Percentiles rank a stretch among this genome's conserved stretches.
Evolutionary conservation across 306 rosid genomes (phyloP).

Genomic region (Dryas octopetala): DNA sequence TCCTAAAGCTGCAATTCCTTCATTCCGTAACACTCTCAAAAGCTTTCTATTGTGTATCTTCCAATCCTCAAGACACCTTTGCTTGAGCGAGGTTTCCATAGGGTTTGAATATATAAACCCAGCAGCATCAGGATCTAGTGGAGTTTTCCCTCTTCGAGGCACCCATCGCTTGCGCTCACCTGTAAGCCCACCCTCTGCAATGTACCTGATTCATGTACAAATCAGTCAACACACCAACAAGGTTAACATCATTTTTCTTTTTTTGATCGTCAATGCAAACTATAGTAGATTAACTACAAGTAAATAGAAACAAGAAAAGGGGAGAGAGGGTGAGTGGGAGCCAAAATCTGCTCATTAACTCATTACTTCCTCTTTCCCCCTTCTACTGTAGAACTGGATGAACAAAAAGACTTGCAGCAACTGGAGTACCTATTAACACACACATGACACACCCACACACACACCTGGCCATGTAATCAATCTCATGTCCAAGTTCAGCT

Average conservation of each 20-base stretch:
- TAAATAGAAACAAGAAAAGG: neutral
- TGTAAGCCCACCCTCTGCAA: constrained; percentile 91
- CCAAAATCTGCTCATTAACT: neutral
- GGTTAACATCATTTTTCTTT: neutral
- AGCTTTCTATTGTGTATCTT: constrained; percentile 68
- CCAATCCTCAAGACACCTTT: constrained; percentile 75
- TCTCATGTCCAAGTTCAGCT: constrained; percentile 95
- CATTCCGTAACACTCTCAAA: constrained; percentile 62
- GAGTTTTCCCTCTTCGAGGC: constrained; percentile 87
- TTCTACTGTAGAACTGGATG: neutral
- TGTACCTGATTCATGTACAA: constrained; percentile 56
- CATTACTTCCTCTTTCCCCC: neutral
- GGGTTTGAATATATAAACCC: constrained; percentile 96
- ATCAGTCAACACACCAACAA: constrained; percentile 18
- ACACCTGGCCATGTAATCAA: constrained; percentile 92
- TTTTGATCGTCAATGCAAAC: no score
- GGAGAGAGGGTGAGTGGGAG: neutral
- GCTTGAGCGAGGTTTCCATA: constrained; percentile 90
- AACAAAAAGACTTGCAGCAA: neutral
- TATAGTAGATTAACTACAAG: no score
- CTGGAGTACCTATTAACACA: constrained; percentile 1
- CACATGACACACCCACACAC: constrained; percentile 39
- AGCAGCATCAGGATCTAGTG: constrained; percentile 91
- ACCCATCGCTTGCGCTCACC: constrained; percentile 99
- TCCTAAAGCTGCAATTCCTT: constrained; percentile 74